Evolutionary conservation across 2,329 filamentous ascomycete species (phyloP), one percentile per base, ranked within the genome.

Genomic region (Tolypocladium ophioglossoides): DNA sequence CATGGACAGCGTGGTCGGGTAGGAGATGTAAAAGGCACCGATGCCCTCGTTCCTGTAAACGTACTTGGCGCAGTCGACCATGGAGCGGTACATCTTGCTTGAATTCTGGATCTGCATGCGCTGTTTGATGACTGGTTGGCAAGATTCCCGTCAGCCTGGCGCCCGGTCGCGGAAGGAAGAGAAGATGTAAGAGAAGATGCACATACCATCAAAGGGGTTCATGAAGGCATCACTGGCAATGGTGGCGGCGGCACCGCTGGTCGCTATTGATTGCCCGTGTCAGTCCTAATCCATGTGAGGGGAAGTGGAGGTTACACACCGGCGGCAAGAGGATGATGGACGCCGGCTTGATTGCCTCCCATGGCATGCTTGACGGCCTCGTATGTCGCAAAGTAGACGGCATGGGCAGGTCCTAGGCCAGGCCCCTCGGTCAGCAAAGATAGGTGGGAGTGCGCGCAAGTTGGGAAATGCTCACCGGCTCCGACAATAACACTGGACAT

Each of bases 101-200:
- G 92, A 97, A 65, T 94, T 88, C 69, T 96, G 89, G 56, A 99
- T 88, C 72, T 99, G 94, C 94, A 99, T 99, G 64, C 94, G 89
- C 72, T 99, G 94, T 75, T 99, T 99, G 77, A 99, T 96, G 58
- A 99, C 94, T 96, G 65, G 34, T 40, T 14, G 44, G 30, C 8
- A 20, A 30, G 2, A n/a, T 12, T 12, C 22, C 18, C 10, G 20
- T 52, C 6, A 52, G 41, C 52, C 10, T 10, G 11, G 11, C 2
- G 27, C 22, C 11, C 9, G 30, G 10, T 38, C 9, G 16, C 7
- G 6, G 10, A 37, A n/a, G 22, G 34, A 12, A 3, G 22, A 5
- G 7, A 6, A n/a, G 14, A 27, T 30, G 12, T n/a, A n/a, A n/a
- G n/a, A n/a, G n/a, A n/a, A n/a, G n/a, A n/a, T n/a, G n/a, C 24